Conservation (phyloP, 192 early-diverging fungal species). For the Entomortierella parvispora region DNA sequence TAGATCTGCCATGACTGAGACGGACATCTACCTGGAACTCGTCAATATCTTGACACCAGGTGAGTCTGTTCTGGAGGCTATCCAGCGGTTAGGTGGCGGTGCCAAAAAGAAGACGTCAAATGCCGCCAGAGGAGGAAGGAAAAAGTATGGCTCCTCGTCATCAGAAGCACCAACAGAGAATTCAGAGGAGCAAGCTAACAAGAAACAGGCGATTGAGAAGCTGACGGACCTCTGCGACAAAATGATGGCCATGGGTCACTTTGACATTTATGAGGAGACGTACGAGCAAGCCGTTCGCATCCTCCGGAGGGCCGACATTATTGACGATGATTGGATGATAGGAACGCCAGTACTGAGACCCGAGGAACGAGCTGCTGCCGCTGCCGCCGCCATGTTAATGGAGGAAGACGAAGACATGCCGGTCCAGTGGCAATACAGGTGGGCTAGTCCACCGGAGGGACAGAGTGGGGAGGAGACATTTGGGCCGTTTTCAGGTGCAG, state of each 20-base stretch:
- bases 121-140: slow-evolving; percentile 42
- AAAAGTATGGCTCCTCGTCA: slow-evolving; percentile 44
- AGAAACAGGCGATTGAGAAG: slow-evolving; percentile 64
- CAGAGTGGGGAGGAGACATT: slow-evolving; percentile 39
- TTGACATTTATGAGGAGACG: slow-evolving; percentile 74
- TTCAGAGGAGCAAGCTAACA: slow-evolving; percentile 51
- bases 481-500: slow-evolving; percentile 53
- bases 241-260: slow-evolving; percentile 75
- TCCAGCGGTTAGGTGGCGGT: slow-evolving; percentile 65
- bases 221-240: slow-evolving; percentile 77
- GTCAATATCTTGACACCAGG: slow-evolving; percentile 67
- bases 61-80: slow-evolving; percentile 67
- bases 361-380: slow-evolving; percentile 12
- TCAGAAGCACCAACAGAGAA: slow-evolving; percentile 21
- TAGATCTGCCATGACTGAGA: slow-evolving; percentile 60
- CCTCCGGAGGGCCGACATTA: slow-evolving; percentile 65
- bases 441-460: slow-evolving; percentile 34
- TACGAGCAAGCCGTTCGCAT: slow-evolving; percentile 74
- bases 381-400: background rate
- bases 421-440: slow-evolving; percentile 54
- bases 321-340: slow-evolving; percentile 71
- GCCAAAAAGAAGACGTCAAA: slow-evolving; percentile 46
- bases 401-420: slow-evolving; percentile 11
- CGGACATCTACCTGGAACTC: slow-evolving; percentile 63
- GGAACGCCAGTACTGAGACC: slow-evolving; percentile 42